phyloP scores from a whole-genome alignment of 2,329 filamentous ascomycete species.

The Penicillium freii region DNA sequence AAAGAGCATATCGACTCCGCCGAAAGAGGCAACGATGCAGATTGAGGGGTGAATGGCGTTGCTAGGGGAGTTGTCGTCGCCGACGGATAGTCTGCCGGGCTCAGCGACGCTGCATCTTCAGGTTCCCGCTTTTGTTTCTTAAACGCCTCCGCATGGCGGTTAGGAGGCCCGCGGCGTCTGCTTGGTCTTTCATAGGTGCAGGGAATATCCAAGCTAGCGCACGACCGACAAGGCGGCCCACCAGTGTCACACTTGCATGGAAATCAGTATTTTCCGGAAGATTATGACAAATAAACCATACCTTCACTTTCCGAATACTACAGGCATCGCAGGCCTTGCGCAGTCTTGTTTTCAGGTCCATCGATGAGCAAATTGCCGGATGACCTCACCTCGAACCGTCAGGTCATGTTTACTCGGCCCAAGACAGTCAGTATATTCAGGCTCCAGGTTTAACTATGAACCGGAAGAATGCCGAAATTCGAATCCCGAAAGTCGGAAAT shows the following conservation, averaged over 20 bases:
- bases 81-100: slow-evolving; percentile 43
- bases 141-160: slow-evolving; percentile 64
- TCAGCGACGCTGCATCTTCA: slow-evolving; percentile 36
- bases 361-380: slow-evolving; percentile 22
- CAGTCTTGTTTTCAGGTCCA: slow-evolving; percentile 44
- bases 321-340: slow-evolving; percentile 55
- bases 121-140: slow-evolving; percentile 58
- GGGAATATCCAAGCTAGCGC: slow-evolving; percentile 63
- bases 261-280: slow-evolving; percentile 6
- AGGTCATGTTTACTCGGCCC: slow-evolving; percentile 18
- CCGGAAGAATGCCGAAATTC: background rate
- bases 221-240: slow-evolving; percentile 65
- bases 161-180: slow-evolving; percentile 63
- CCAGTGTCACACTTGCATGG: slow-evolving; percentile 60
- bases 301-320: slow-evolving; percentile 55
- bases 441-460: background rate
- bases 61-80: slow-evolving; percentile 34
- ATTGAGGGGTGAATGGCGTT: slow-evolving; percentile 27
- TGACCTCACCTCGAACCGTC: slow-evolving; percentile 22
- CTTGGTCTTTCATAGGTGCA: slow-evolving; percentile 66
- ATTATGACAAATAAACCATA: slow-evolving; percentile 24
- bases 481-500: background rate
- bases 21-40: slow-evolving; percentile 46
- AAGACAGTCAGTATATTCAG: slow-evolving; percentile 12
- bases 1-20: slow-evolving; percentile 49